A percentile compares a stretch with the other conserved stretches of the same genome.
phyloP scores from a whole-genome alignment of 1,284 basidiomycete genomes.

The Tremellales sp. region DNA sequence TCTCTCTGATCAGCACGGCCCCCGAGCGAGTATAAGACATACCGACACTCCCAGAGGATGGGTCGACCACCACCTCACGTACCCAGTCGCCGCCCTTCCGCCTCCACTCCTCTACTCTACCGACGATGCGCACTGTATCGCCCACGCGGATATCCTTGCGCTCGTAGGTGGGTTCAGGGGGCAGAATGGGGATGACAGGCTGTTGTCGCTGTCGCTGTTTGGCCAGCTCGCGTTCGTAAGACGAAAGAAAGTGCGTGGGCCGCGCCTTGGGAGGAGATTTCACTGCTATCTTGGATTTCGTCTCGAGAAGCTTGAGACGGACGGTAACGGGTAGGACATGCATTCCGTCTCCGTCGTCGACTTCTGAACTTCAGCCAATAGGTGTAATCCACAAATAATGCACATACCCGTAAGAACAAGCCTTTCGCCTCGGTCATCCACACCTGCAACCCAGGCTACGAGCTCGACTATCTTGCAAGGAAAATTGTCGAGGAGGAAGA shows the following conservation, averaged over 20 bases:
- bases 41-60: constrained; percentile 35
- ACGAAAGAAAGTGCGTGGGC: constrained; percentile 11
- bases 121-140: constrained; percentile 36
- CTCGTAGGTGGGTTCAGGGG: constrained; percentile 9
- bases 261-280: not conserved
- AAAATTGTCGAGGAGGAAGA: constrained; percentile 34
- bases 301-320: constrained; percentile 15
- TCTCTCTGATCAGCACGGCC: not conserved
- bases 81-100: constrained; percentile 25
- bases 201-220: not conserved
- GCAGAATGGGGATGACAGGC: not conserved
- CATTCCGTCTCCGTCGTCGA: constrained; percentile 41
- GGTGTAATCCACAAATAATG: not conserved
- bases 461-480: constrained; percentile 40
- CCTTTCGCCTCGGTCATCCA: constrained; percentile 32
- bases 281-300: not conserved
- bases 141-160: constrained; percentile 37
- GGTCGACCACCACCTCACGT: constrained; percentile 34
- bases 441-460: constrained; percentile 41
- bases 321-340: constrained; percentile 25
- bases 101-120: constrained; percentile 36
- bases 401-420: constrained; percentile 29
- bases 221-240: constrained; percentile 10
- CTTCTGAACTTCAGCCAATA: constrained; percentile 8
- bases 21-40: not conserved